Percentiles rank a stretch among this genome's conserved stretches.
These are phyloP conservation scores for Aspergillus pseudotamarii DNA, from an alignment of 2,329 filamentous ascomycete genomes.

Conservation along the genomic window DNA sequence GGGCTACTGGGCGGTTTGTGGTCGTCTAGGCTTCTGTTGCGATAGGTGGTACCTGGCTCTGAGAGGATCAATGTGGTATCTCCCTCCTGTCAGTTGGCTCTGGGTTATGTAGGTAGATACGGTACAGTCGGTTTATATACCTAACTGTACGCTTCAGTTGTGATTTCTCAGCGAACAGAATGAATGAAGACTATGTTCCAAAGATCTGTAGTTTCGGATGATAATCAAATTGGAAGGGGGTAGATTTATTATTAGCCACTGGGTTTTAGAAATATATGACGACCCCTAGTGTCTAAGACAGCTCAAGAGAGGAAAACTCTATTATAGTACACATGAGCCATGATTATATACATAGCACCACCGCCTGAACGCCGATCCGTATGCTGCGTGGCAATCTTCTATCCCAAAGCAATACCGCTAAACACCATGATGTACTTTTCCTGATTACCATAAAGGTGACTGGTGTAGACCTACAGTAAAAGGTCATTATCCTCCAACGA, in stretches of 20 bases:
- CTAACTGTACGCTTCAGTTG: no score
- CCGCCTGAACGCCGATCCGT: background rate
- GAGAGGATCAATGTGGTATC: no score
- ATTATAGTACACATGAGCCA: slow-evolving; percentile 1
- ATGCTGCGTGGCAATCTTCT: background rate
- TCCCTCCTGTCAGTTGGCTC: no score
- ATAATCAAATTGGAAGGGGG: background rate
- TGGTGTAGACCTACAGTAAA: slow-evolving; percentile 20
- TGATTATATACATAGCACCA: slow-evolving; percentile 1
- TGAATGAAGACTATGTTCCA: no score
- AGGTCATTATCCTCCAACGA: slow-evolving; percentile 32
- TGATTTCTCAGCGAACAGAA: no score
- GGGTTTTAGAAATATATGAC: background rate
- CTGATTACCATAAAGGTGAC: background rate
- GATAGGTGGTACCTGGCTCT: background rate
- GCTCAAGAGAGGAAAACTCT: background rate
- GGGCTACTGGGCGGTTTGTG: background rate
- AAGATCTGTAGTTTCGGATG: background rate
- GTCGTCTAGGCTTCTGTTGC: background rate
- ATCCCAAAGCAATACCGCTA: background rate
- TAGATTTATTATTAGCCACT: background rate
- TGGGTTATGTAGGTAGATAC: no score
- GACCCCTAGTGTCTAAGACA: background rate
- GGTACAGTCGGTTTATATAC: no score
- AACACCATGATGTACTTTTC: background rate